phyloP scores from a whole-genome alignment of 306 rosid species.

The Lablab purpureus region DNA sequence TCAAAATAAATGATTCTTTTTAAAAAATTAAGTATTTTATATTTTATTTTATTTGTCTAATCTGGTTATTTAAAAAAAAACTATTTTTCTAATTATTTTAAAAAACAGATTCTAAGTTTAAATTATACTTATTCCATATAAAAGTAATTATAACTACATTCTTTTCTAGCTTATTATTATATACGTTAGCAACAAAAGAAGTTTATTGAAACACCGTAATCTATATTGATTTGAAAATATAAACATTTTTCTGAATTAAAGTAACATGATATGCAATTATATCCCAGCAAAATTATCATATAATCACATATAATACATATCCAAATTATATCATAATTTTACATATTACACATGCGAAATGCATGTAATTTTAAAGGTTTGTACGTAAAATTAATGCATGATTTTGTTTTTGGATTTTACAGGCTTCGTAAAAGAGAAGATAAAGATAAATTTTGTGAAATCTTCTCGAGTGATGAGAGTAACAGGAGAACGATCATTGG shows the following conservation, averaged over 20 bases:
- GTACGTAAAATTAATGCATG: neutral
- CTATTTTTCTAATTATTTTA: too few relatives aligned
- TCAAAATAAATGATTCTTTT: too few relatives aligned
- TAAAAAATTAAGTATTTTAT: too few relatives aligned
- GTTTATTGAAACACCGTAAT: too few relatives aligned
- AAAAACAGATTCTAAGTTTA: too few relatives aligned
- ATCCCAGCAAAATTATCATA: neutral
- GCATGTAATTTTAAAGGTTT: neutral
- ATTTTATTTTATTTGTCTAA: too few relatives aligned
- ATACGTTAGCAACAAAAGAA: too few relatives aligned
- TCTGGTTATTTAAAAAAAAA: too few relatives aligned
- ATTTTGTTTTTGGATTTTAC: neutral
- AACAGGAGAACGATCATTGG: conserved; percentile 56
- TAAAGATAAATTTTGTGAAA: conserved; percentile 42
- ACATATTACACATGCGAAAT: neutral
- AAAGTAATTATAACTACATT: too few relatives aligned
- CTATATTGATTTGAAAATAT: too few relatives aligned
- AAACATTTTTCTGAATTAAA: neutral
- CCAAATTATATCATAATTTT: neutral
- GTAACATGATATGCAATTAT: neutral
- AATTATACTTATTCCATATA: too few relatives aligned
- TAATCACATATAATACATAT: neutral
- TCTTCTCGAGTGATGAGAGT: conserved; percentile 22
- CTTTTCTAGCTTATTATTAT: too few relatives aligned
- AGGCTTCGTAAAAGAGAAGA: conserved; percentile 64